A percentile compares a stretch with the other conserved stretches of the same genome.
Conservation (phyloP, 148 eudicot genomes). For the Silene latifolia region DNA sequence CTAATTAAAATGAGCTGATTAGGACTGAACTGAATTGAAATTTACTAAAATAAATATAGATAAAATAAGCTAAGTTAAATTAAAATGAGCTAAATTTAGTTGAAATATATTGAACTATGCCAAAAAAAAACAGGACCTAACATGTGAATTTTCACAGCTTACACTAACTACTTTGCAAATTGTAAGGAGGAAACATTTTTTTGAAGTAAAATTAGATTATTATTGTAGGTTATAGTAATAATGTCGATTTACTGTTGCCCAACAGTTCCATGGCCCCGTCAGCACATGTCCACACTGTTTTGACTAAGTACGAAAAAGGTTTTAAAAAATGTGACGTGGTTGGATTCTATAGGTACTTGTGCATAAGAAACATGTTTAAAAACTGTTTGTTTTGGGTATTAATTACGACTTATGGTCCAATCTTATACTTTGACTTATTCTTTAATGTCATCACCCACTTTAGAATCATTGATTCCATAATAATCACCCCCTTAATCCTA, state of each 20-base stretch:
- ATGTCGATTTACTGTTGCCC: conserved; percentile 10
- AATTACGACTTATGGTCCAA: conserved; percentile 20
- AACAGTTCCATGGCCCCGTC: conserved; percentile 21
- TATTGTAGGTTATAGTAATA: no score
- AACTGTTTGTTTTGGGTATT: conserved; percentile 2
- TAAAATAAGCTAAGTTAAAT: no score
- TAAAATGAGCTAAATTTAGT: no score
- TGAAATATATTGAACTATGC: no score
- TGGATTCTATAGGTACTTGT: conserved; percentile 31
- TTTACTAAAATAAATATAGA: no score
- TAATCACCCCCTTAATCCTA: neutral
- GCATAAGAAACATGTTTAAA: conserved; percentile 24
- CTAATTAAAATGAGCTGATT: no score
- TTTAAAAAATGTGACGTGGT: conserved; percentile 16
- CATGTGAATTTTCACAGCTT: no score
- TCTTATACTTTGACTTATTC: conserved; percentile 25
- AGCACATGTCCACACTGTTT: conserved; percentile 37
- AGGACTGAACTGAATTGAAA: no score
- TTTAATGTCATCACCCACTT: conserved; percentile 22
- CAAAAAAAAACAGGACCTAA: no score
- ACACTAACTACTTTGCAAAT: no score
- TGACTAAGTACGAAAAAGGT: conserved; percentile 23
- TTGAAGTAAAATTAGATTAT: no score
- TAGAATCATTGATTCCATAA: conserved; percentile 14
- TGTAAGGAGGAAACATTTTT: no score